Base-by-base conservation (phyloP, 2,329 filamentous ascomycete species). In the Venturiaceae sp. region DNA sequence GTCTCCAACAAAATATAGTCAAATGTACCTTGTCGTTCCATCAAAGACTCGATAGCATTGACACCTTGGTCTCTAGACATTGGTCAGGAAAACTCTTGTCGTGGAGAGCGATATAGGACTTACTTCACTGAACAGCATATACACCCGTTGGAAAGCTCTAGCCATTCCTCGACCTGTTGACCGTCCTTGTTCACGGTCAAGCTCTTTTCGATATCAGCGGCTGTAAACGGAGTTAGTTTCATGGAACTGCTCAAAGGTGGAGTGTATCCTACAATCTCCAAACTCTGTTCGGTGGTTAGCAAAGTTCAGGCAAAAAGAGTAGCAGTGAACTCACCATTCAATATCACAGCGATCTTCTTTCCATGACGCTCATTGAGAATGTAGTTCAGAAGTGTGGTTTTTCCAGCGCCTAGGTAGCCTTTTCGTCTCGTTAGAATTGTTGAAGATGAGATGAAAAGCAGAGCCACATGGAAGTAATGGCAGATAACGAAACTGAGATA, bases 1-100 rank as follows among this genome's bases (percentile, higher is more conserved):
- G 94, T 99, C 72, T 99, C 94, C 1, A 99, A 84, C 2, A 99
- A 81, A 63, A 99, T 97, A 74, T 97, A 99, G 75, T 99, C 94
- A 68, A 99, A 99, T 4, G 86, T 86, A 54, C 92, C 92, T 63
- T 89, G 90, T 67, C 91, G 90, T 63, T 92, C 89, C 90, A 99
- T 97, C 2, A 99, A 78, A 1, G 90, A 90, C 75, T 99, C 94
- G 58, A 99, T 95, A 36, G 94, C 94, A 64, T 90, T 90, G 37
- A 99, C 92, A 13, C 94, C 94, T 0, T 87, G 85, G 70, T 99
- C 94, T 75, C 88, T 92, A 59, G 16, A 21, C 34, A 34, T 13
- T 26, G 5, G 26, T 44, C 16, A 26, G 58, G 44, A 44, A 58
- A 37, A 50, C 63, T 63, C 14, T 5, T 47, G 37, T 3, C 11